phyloP scores from a whole-genome alignment of 331 rosid species.

The Malus hybrid region DNA sequence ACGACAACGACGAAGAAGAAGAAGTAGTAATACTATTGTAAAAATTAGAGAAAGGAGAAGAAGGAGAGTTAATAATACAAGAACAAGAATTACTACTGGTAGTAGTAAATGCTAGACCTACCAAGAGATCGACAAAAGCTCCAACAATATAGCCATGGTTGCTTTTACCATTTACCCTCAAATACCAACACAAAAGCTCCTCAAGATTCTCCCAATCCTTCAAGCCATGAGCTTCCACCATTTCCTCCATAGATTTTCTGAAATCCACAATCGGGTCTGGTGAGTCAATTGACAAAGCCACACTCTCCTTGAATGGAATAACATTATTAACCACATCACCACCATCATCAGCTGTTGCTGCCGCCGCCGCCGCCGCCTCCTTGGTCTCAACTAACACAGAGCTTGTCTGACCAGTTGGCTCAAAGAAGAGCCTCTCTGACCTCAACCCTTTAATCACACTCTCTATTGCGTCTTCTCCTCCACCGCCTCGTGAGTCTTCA shows the following conservation, averaged over 20 bases:
- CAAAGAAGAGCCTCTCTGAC: slow-evolving; percentile 61
- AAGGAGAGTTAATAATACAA: slow-evolving; percentile 28
- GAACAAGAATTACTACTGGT: slow-evolving; percentile 15
- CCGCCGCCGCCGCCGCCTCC: not conserved
- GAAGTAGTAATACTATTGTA: slow-evolving; percentile 18
- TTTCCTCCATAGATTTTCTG: slow-evolving; percentile 78
- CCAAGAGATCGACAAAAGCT: slow-evolving; percentile 83
- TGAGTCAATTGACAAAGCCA: slow-evolving; percentile 48
- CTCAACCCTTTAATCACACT: slow-evolving; percentile 41
- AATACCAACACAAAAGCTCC: slow-evolving; percentile 61
- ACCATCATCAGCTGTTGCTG: not conserved
- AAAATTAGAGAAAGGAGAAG: slow-evolving; percentile 23
- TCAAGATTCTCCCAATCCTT: slow-evolving; percentile 66
- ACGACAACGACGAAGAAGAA: not conserved
- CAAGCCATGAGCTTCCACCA: slow-evolving; percentile 62
- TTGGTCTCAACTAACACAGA: slow-evolving; percentile 26
- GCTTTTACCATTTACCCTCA: slow-evolving; percentile 41
- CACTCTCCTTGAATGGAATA: slow-evolving; percentile 43
- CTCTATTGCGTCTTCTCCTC: slow-evolving; percentile 26
- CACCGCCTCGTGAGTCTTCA: slow-evolving; percentile 7
- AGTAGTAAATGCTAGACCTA: slow-evolving; percentile 26
- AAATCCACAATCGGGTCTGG: slow-evolving; percentile 61
- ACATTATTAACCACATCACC: not conserved
- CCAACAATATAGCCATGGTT: slow-evolving; percentile 50
- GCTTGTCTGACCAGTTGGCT: slow-evolving; percentile 44